Percentiles rank a stretch among this genome's conserved stretches.
Conservation (phyloP, 441 rosid genomes). For the Corymbia calophylla region DNA sequence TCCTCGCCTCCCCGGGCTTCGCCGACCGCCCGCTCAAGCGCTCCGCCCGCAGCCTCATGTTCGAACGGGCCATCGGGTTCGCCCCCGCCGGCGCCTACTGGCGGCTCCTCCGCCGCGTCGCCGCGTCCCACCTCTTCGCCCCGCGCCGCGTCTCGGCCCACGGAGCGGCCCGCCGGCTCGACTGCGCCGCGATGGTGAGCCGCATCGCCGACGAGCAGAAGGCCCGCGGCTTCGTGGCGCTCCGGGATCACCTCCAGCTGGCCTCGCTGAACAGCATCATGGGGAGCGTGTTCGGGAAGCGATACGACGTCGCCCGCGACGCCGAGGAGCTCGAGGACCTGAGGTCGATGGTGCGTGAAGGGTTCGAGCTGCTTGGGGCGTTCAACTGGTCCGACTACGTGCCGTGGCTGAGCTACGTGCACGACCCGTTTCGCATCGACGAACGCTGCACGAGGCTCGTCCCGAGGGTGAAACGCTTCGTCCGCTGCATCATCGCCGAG, state of each 20-base stretch:
- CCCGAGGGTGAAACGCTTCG: constrained; percentile 2
- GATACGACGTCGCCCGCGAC: background rate
- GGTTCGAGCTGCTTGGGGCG: constrained; percentile 12
- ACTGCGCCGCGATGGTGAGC: background rate
- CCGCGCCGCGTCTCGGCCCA: constrained; percentile 31
- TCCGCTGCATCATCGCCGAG: background rate
- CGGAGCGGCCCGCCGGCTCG: background rate
- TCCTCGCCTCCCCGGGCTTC: constrained; percentile 35
- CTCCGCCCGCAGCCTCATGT: constrained; percentile 54
- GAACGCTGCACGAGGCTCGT: constrained; percentile 2
- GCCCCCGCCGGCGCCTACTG: constrained; percentile 61
- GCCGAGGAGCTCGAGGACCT: background rate
- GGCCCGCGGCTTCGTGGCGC: background rate
- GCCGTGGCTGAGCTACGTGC: constrained; percentile 5
- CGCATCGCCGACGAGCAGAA: background rate
- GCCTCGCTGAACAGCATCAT: constrained; percentile 7
- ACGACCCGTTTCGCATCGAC: background rate
- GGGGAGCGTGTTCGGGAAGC: constrained; percentile 9
- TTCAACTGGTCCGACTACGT: constrained; percentile 11
- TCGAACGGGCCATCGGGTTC: constrained; percentile 62
- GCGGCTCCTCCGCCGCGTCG: constrained; percentile 49
- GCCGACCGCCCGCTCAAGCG: constrained; percentile 63
- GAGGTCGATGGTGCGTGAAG: constrained; percentile 5
- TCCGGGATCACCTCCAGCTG: constrained; percentile 7
- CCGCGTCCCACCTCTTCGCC: constrained; percentile 46